A percentile compares a stretch with the other conserved stretches of the same genome.
phyloP scores from a whole-genome alignment of 768 basidiomycete genomes.

The Calocybe indica region DNA sequence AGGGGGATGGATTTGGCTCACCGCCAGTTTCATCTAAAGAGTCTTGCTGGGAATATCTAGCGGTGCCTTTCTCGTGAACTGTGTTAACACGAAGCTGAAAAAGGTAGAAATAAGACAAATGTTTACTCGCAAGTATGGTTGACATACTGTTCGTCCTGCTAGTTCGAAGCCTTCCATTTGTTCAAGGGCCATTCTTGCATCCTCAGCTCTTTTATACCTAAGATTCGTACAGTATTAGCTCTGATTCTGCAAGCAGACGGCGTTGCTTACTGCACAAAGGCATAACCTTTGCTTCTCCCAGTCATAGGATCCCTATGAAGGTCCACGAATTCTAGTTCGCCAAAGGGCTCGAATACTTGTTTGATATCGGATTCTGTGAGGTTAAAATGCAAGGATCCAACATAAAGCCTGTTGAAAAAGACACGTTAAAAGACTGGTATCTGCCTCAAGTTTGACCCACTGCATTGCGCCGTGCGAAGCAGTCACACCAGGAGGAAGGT shows the following conservation, averaged over 20 bases:
- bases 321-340: slow-evolving; percentile 97
- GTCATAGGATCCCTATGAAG: slow-evolving; percentile 93
- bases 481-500: slow-evolving; percentile 79
- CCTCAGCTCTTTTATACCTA: slow-evolving; percentile 86
- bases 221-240: background rate
- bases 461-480: slow-evolving; percentile 82
- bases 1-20: slow-evolving; percentile 19
- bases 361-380: slow-evolving; percentile 95
- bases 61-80: slow-evolving; percentile 85
- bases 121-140: background rate
- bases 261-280: slow-evolving; percentile 83
- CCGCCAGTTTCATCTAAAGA: slow-evolving; percentile 88
- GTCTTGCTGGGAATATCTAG: slow-evolving; percentile 69
- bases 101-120: slow-evolving; percentile 4
- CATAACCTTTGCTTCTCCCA: slow-evolving; percentile 95
- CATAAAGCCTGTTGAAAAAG: slow-evolving; percentile 68
- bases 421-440: background rate
- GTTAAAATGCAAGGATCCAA: slow-evolving; percentile 95
- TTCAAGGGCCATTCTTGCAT: slow-evolving; percentile 94
- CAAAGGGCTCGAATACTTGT: slow-evolving; percentile 99
- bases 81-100: slow-evolving; percentile 81
- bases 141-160: slow-evolving; percentile 83
- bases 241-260: background rate
- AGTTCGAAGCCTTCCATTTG: slow-evolving; percentile 99
- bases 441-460: slow-evolving; percentile 33